phyloP scores from a whole-genome alignment of 257 asterid genomes.

The Gentiana straminea region DNA sequence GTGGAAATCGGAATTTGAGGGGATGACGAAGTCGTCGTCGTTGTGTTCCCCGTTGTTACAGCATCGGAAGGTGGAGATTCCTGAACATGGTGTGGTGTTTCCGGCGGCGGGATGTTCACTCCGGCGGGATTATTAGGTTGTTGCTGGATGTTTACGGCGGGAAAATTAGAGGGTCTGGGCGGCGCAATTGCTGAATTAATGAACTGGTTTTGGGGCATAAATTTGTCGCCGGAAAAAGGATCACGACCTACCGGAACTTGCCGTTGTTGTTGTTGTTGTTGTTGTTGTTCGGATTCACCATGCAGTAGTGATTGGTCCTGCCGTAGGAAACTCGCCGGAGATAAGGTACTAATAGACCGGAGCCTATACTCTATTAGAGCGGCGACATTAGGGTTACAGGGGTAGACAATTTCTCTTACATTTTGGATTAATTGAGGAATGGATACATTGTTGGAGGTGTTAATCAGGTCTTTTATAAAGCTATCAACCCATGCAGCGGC shows the following conservation, averaged over 20 bases:
- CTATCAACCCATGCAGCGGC: constrained; percentile 81
- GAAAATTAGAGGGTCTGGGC: constrained; percentile 9
- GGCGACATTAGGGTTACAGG: constrained; percentile 89
- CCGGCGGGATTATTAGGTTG: constrained; percentile 11
- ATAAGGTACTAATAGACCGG: constrained; percentile 39
- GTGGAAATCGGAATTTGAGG: constrained; percentile 15
- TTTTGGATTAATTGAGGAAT: constrained; percentile 84
- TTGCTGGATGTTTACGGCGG: constrained; percentile 11
- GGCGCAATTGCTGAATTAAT: constrained; percentile 22
- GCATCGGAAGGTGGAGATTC: constrained; percentile 18
- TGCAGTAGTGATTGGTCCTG: constrained; percentile 10
- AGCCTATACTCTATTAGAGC: constrained; percentile 65
- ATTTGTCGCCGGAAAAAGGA: constrained; percentile 16
- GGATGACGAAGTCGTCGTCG: not conserved
- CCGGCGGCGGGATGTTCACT: not conserved
- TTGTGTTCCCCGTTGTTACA: constrained; percentile 8
- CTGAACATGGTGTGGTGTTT: constrained; percentile 11
- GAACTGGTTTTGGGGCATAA: constrained; percentile 20
- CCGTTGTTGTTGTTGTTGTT: not conserved
- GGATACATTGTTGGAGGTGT: constrained; percentile 56
- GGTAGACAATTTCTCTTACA: constrained; percentile 81
- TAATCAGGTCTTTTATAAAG: constrained; percentile 79
- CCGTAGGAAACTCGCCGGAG: not conserved
- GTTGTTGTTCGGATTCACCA: not conserved
- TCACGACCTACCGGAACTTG: constrained; percentile 3